A percentile compares a stretch with the other conserved stretches of the same genome.
Evolutionary conservation across 192 early-diverging fungal species (phyloP).

Genomic region (Podila minutissima): DNA sequence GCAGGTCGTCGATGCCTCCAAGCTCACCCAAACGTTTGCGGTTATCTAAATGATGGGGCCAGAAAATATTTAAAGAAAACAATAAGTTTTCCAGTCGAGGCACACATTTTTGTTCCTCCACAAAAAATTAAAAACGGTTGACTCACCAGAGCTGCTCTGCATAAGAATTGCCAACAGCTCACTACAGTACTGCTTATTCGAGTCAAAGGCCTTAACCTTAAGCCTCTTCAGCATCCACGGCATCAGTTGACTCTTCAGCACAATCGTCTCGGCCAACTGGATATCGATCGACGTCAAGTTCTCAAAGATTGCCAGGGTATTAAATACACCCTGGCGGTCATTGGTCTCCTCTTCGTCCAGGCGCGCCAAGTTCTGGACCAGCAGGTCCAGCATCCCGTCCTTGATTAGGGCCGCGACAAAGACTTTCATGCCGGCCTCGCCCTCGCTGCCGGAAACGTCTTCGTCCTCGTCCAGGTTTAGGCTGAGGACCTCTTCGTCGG

Average conservation of each 20-base stretch:
- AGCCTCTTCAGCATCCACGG: slow-evolving; percentile 82
- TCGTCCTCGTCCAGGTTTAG: slow-evolving; percentile 64
- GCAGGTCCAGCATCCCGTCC: slow-evolving; percentile 74
- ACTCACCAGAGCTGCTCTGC: slow-evolving; percentile 67
- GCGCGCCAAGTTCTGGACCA: slow-evolving; percentile 83
- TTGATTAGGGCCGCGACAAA: slow-evolving; percentile 78
- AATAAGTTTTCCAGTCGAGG: background rate
- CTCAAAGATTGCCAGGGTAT: slow-evolving; percentile 85
- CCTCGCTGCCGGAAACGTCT: slow-evolving; percentile 64
- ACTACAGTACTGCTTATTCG: slow-evolving; percentile 87
- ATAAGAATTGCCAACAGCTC: slow-evolving; percentile 89
- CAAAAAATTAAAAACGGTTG: background rate
- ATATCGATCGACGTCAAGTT: slow-evolving; percentile 85
- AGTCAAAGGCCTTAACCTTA: slow-evolving; percentile 71
- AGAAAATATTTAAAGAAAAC: background rate
- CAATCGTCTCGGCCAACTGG: slow-evolving; percentile 68
- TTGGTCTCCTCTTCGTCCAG: slow-evolving; percentile 80
- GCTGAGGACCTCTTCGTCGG: slow-evolving; percentile 85
- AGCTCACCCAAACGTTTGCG: slow-evolving; percentile 58
- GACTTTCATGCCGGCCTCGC: slow-evolving; percentile 62
- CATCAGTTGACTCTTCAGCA: slow-evolving; percentile 71
- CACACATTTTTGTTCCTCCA: background rate
- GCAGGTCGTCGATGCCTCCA: slow-evolving; percentile 73
- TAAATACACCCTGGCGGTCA: slow-evolving; percentile 89
- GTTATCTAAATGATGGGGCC: slow-evolving; percentile 46